Evolutionary conservation across 164 flowering plant genomes (phyloP).

Genomic region (Taxillus chinensis): DNA sequence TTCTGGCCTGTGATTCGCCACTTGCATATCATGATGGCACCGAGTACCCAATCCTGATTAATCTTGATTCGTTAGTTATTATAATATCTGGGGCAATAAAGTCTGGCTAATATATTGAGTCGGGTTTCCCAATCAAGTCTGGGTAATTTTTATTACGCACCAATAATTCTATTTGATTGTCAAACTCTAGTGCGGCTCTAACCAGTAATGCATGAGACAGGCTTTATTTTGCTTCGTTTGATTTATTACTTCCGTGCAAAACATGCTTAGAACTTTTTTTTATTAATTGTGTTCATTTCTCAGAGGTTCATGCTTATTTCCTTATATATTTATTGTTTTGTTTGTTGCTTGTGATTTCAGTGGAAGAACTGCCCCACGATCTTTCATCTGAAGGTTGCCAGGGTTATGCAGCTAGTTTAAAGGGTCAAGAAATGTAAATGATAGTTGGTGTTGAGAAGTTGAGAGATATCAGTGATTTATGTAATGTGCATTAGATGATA

Average conservation of each 20-base stretch:
- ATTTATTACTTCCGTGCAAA: neutral
- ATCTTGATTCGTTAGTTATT: too few relatives aligned
- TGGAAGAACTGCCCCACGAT: neutral
- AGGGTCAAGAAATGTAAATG: neutral
- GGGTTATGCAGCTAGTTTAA: neutral
- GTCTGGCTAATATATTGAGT: neutral
- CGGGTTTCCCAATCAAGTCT: neutral
- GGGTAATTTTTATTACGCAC: neutral
- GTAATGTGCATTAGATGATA: neutral
- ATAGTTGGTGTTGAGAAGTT: neutral
- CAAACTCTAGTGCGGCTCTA: neutral
- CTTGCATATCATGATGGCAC: too few relatives aligned
- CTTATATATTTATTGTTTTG: neutral
- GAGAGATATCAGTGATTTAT: too few relatives aligned
- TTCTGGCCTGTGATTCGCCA: too few relatives aligned
- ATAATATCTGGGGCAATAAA: too few relatives aligned
- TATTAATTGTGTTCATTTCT: neutral
- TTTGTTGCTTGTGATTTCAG: neutral
- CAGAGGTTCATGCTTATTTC: neutral
- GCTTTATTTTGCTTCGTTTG: neutral
- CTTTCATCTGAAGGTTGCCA: neutral
- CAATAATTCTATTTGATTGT: neutral
- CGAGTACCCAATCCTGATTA: too few relatives aligned
- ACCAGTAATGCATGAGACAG: neutral
- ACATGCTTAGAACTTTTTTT: neutral